Conservation (phyloP, 1,284 basidiomycete genomes). For the Grifola frondosa region DNA sequence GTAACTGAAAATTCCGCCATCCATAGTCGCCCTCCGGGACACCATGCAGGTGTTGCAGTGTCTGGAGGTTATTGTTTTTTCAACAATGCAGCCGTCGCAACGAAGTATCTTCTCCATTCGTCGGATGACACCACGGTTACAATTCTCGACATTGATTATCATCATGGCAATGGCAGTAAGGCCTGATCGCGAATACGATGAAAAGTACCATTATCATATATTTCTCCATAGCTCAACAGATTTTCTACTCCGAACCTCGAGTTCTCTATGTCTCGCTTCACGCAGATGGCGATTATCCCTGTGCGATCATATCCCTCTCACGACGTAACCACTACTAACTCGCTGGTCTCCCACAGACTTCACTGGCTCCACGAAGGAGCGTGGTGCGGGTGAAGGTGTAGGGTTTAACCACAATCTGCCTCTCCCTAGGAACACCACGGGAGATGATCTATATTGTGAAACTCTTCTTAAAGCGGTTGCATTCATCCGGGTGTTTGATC, state of each 20-base stretch:
- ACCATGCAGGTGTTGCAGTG: conserved; percentile 33
- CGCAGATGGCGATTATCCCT: conserved; percentile 37
- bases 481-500: conserved; percentile 24
- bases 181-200: neutral
- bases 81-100: conserved; percentile 36
- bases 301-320: conserved; percentile 21
- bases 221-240: conserved; percentile 28
- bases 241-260: conserved; percentile 34
- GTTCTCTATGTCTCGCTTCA: conserved; percentile 39
- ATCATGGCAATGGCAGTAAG: conserved; percentile 40
- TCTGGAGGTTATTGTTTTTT: conserved; percentile 40
- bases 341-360: conserved; percentile 34
- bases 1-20: too few species aligned
- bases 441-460: conserved; percentile 28
- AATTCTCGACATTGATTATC: conserved; percentile 41
- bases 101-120: conserved; percentile 28
- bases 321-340: neutral
- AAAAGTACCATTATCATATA: neutral
- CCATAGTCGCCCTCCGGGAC: conserved; percentile 39
- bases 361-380: conserved; percentile 33
- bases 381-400: conserved; percentile 27
- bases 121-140: conserved; percentile 21
- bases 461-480: conserved; percentile 23
- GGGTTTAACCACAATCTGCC: conserved; percentile 35
- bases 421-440: conserved; percentile 29